Percentiles rank a stretch among this genome's conserved stretches.
These are phyloP conservation scores for Sequoia sempervirens DNA, from an alignment of 75 land plant genomes.

Conservation along the genomic window DNA sequence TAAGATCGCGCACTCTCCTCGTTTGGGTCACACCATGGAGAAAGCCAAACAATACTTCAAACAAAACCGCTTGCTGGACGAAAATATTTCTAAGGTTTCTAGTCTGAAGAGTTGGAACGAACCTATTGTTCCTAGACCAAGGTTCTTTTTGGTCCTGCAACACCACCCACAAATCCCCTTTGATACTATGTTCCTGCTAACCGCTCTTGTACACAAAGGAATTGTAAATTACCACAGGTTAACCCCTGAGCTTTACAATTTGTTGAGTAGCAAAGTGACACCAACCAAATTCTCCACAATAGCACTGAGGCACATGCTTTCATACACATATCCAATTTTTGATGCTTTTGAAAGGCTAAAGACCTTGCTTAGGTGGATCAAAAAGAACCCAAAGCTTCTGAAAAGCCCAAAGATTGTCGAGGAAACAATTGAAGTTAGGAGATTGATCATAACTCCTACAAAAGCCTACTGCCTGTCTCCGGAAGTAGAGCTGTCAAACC, in stretches of 20 bases:
- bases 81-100: background rate
- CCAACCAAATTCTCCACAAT: background rate
- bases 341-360: conserved; percentile 49
- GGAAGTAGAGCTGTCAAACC: conserved; percentile 76
- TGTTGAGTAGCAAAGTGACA: conserved; percentile 35
- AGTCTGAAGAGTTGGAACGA: conserved; percentile 22
- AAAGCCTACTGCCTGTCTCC: conserved; percentile 82
- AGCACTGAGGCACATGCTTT: conserved; percentile 56
- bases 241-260: conserved; percentile 45
- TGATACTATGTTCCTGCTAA: conserved; percentile 57
- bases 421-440: conserved; percentile 49
- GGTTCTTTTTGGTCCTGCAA: conserved; percentile 42
- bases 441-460: conserved; percentile 81
- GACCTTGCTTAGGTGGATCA: conserved; percentile 57
- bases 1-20: conserved; percentile 46
- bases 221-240: conserved; percentile 63
- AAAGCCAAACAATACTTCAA: conserved; percentile 42
- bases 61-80: conserved; percentile 16
- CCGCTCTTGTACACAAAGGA: conserved; percentile 67
- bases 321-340: conserved; percentile 51
- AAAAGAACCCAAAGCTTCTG: conserved; percentile 38
- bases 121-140: conserved; percentile 22
- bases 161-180: conserved; percentile 40
- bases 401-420: conserved; percentile 19
- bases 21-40: conserved; percentile 37